Evolutionary conservation across 140 eudicot genomes (phyloP).

Genomic region (Ambrosia hybrid): DNA sequence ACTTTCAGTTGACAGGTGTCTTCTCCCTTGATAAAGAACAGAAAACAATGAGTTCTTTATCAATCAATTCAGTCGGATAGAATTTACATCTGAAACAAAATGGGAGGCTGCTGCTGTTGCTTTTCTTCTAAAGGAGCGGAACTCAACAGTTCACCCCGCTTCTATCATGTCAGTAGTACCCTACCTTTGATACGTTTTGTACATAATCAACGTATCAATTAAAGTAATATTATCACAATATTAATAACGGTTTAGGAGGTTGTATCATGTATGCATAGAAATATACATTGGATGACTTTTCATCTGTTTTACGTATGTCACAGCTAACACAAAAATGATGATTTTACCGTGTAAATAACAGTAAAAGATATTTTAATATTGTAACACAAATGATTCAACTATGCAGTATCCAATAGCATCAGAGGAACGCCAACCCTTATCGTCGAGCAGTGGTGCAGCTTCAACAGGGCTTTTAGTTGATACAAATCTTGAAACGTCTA

Average conservation of each 20-base stretch:
- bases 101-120: slow-evolving; percentile 93
- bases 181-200: not conserved
- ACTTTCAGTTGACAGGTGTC: slow-evolving; percentile 25
- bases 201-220: not conserved
- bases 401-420: slow-evolving; percentile 77
- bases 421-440: slow-evolving; percentile 74
- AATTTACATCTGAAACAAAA: slow-evolving; percentile 29
- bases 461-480: slow-evolving; percentile 77
- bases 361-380: not conserved
- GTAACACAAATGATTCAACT: slow-evolving; percentile 2
- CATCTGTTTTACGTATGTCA: too few relatives aligned
- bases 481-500: slow-evolving; percentile 84
- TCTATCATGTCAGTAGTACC: slow-evolving; percentile 64
- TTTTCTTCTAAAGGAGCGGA: slow-evolving; percentile 66
- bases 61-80: slow-evolving; percentile 48
- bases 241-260: too few relatives aligned
- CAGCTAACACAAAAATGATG: too few relatives aligned
- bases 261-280: too few relatives aligned
- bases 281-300: too few relatives aligned
- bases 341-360: too few relatives aligned
- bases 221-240: too few relatives aligned
- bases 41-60: slow-evolving; percentile 44
- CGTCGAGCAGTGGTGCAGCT: slow-evolving; percentile 54
- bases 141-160: slow-evolving; percentile 56
- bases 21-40: slow-evolving; percentile 27